Conservation (phyloP, 306 rosid genomes). For the Castanea sativa region DNA sequence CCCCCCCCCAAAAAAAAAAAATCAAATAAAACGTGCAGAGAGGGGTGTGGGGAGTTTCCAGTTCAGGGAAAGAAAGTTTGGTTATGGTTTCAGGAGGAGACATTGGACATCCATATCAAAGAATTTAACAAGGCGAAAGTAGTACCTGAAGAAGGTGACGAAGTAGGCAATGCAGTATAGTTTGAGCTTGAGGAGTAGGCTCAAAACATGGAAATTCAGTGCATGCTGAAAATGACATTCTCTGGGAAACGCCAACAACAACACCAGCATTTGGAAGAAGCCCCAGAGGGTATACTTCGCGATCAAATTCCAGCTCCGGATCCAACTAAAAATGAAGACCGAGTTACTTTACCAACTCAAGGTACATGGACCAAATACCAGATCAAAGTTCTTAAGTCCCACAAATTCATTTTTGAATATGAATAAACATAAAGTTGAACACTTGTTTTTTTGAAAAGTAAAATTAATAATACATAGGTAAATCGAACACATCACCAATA, state of each 20-base stretch:
- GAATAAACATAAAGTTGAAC: not conserved
- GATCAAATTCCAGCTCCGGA: slow-evolving; percentile 98
- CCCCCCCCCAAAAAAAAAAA: not conserved
- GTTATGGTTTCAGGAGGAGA: not conserved
- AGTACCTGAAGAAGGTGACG: slow-evolving; percentile 97
- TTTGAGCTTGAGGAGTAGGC: slow-evolving; percentile 99
- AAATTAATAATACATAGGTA: not conserved
- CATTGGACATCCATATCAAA: not conserved
- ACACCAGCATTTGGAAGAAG: slow-evolving; percentile 98
- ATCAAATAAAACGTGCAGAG: not conserved
- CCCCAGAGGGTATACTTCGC: slow-evolving; percentile 95
- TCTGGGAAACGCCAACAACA: slow-evolving; percentile 92
- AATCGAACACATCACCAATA: not conserved
- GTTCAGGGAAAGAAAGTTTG: not conserved
- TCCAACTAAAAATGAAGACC: slow-evolving; percentile 65
- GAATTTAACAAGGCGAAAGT: not conserved
- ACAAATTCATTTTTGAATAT: slow-evolving; percentile 17
- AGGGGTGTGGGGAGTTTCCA: not conserved
- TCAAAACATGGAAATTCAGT: slow-evolving; percentile 98
- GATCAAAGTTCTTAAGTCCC: slow-evolving; percentile 14
- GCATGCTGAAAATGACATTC: slow-evolving; percentile 92
- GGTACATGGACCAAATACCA: slow-evolving; percentile 16
- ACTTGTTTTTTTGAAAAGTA: not conserved
- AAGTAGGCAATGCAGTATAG: slow-evolving; percentile 90
- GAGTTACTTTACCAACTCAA: slow-evolving; percentile 26